Base-by-base conservation (phyloP, 2,329 filamentous ascomycete genomes). In the Arachnopeziza araneosa region DNA sequence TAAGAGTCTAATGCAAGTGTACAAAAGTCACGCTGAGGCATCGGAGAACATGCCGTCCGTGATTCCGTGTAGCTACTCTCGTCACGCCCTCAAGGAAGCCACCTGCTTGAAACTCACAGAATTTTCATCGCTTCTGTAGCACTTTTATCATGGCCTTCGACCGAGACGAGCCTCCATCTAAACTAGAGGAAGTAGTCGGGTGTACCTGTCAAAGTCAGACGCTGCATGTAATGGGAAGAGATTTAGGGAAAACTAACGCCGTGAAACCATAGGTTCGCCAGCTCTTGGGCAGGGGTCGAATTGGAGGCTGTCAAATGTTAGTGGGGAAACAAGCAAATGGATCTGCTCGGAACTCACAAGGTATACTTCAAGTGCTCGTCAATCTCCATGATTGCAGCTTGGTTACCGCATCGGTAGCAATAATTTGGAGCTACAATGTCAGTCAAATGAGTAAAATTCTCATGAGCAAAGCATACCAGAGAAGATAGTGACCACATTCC, bases 301-400 rank as follows among this genome's bases (percentile, higher is more conserved):
- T 87, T 99, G 95, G 78, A 99, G 80, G 88, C 95, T 99, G 71
- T 22, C 61, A 26, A n/a, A 44, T 54, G 23, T 75, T 67, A 76
- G 71, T 63, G 59, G 54, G 57, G 56, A 26, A 19, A 24, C 10
- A 21, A 7, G 21, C 12, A 48, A n/a, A 22, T 24, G 9, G 24
- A 10, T 52, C 50, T 14, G 30, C 1, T 50, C 44, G 24, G 54
- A 52, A 87, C 92, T 77, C 84, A 97, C 93, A 99, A 98, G 72
- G 95, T 98, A 79, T 98, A 99, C 82, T 99, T 98, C 74, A 99
- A 80, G 76, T 98, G 93, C 79, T 99, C 95, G 68, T 98, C 95
- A 76, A 99, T 99, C 78, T 98, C 95, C 95, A 99, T 99, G 76
- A 99, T 98, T n/a, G 95, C 95, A 60, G 95, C 95, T 78, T 98